Evolutionary conservation across 768 basidiomycete species (phyloP).

Genomic region (Lactifluus piperatus): DNA sequence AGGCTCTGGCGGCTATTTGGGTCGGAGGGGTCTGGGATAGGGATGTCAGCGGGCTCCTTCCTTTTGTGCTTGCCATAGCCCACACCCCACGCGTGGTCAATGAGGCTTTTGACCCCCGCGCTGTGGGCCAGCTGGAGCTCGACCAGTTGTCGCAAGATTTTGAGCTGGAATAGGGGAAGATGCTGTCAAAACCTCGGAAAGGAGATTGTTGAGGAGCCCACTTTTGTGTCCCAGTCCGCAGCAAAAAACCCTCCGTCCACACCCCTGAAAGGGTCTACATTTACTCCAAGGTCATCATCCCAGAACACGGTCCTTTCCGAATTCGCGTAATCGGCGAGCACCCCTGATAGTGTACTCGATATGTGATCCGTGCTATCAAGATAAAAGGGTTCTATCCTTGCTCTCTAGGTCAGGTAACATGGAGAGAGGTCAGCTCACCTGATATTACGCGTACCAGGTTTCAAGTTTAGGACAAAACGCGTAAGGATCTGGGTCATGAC

Average conservation of each 20-base stretch:
- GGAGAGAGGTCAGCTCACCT: constrained; percentile 48
- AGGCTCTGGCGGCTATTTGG: constrained; percentile 59
- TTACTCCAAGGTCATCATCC: constrained; percentile 57
- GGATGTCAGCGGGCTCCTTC: constrained; percentile 47
- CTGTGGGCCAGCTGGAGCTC: constrained; percentile 74
- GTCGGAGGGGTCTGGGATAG: constrained; percentile 46
- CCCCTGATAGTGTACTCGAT: constrained; percentile 59
- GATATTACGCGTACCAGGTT: constrained; percentile 84
- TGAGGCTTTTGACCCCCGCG: constrained; percentile 54
- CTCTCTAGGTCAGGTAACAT: constrained; percentile 25
- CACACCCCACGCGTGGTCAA: constrained; percentile 85
- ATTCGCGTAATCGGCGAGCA: constrained; percentile 66
- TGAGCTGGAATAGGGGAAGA: constrained; percentile 43
- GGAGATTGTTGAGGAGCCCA: constrained; percentile 31
- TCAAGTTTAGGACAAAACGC: constrained; percentile 73
- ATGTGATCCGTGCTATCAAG: constrained; percentile 67
- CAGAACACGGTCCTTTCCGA: constrained; percentile 74
- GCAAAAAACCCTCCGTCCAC: constrained; percentile 69
- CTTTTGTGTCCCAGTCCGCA: constrained; percentile 78
- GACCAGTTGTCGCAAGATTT: constrained; percentile 74
- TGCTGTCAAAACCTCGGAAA: constrained; percentile 21
- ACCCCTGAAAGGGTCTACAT: constrained; percentile 65
- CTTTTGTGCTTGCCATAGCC: constrained; percentile 81
- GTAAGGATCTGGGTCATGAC: constrained; percentile 65
- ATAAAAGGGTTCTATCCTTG: constrained; percentile 29